Conservation (phyloP, 176 grass and related monocot species). For the Themeda triandra region DNA sequence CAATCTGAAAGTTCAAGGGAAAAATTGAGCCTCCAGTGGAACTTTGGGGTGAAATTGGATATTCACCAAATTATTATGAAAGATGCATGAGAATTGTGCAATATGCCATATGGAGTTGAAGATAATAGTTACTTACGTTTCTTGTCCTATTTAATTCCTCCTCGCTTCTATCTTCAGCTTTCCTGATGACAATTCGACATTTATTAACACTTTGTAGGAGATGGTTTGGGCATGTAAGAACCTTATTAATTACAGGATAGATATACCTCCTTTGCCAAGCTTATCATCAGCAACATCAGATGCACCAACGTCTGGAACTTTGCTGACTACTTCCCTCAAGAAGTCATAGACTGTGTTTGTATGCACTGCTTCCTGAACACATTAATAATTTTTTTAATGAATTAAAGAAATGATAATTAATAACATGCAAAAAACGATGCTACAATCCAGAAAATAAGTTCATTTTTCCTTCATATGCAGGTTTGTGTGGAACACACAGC, state of each 20-base stretch:
- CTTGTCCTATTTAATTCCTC: slow-evolving; percentile 49
- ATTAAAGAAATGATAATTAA: not conserved
- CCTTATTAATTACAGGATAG: not conserved
- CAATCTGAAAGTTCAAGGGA: not conserved
- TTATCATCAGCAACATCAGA: slow-evolving; percentile 73
- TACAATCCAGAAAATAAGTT: not conserved
- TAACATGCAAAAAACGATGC: not conserved
- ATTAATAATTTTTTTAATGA: not conserved
- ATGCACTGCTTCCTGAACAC: slow-evolving; percentile 83
- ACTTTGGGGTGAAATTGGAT: not conserved
- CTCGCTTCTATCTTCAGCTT: slow-evolving; percentile 45
- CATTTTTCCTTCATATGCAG: not conserved
- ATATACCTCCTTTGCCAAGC: slow-evolving; percentile 34
- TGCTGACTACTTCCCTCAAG: slow-evolving; percentile 72
- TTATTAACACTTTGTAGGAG: slow-evolving; percentile 8
- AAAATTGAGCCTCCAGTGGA: not conserved
- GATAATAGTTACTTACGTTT: slow-evolving; percentile 40
- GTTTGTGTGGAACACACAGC: not conserved
- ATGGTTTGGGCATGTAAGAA: not conserved
- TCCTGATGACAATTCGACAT: slow-evolving; percentile 35
- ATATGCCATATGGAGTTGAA: not conserved
- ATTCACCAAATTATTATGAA: not conserved
- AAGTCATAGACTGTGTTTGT: slow-evolving; percentile 82
- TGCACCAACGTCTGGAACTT: slow-evolving; percentile 76
- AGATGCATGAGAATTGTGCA: not conserved